Conservation (phyloP, 2,329 filamentous ascomycete species). For the Pestalotiopsis sp. region DNA sequence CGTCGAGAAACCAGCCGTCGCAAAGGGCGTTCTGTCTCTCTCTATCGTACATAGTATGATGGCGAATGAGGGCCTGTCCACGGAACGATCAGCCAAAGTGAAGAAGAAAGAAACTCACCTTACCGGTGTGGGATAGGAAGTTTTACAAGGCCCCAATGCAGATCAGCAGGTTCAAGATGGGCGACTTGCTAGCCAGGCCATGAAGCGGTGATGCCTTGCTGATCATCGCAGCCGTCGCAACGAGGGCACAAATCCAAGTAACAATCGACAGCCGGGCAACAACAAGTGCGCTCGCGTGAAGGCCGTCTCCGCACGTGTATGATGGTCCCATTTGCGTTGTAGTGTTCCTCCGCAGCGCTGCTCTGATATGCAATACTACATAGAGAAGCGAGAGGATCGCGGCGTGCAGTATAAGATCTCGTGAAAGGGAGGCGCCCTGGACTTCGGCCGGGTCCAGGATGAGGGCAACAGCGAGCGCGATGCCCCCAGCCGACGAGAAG, state of each 20-base stretch:
- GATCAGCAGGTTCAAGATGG: constrained; percentile 33
- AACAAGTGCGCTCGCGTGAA: constrained; percentile 32
- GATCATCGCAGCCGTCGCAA: constrained; percentile 31
- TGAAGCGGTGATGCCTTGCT: constrained; percentile 19
- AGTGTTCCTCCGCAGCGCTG: constrained; percentile 26
- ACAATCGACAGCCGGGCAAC: constrained; percentile 30
- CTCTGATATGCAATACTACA: constrained; percentile 30
- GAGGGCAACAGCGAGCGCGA: constrained; percentile 29
- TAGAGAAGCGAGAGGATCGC: constrained; percentile 28
- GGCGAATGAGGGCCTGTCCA: constrained; percentile 28
- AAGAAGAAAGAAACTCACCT: background rate
- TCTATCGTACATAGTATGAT: constrained; percentile 33
- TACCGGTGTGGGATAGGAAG: too few species aligned
- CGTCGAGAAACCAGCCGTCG: constrained; percentile 27
- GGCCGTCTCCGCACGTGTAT: constrained; percentile 30
- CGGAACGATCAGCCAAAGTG: background rate
- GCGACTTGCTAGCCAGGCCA: constrained; percentile 27
- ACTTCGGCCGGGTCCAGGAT: constrained; percentile 24
- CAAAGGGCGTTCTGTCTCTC: constrained; percentile 29
- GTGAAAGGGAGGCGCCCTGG: constrained; percentile 28
- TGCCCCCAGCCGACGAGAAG: constrained; percentile 28
- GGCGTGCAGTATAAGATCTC: constrained; percentile 33
- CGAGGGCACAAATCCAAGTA: constrained; percentile 32
- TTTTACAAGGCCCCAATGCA: constrained; percentile 34
- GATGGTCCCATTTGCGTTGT: constrained; percentile 25